Conservation (phyloP, 2,329 filamentous ascomycete genomes). For the Fusarium luffae region DNA sequence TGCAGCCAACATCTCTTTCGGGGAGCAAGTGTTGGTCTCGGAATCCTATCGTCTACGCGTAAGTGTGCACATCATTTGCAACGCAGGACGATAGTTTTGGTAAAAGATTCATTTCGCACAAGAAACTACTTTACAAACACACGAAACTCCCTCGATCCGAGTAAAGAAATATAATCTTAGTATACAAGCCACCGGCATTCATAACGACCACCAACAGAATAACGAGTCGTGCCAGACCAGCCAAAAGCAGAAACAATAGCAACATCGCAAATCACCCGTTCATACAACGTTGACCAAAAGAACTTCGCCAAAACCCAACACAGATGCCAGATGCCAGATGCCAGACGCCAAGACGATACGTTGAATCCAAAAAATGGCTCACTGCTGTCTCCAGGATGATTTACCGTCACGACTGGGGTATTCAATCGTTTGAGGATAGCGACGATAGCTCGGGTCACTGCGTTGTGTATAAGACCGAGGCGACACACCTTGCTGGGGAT, state of each 20-base stretch:
- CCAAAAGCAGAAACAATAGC: neutral
- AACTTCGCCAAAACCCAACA: neutral
- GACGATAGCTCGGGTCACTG: neutral
- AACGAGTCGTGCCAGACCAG: neutral
- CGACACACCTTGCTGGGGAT: neutral
- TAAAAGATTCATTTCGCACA: neutral
- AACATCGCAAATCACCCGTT: neutral
- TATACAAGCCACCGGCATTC: neutral
- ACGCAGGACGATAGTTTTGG: neutral
- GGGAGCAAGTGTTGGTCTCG: neutral
- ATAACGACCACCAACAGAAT: neutral
- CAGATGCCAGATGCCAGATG: too few relatives aligned
- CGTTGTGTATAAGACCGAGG: neutral
- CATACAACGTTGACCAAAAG: neutral
- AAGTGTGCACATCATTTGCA: neutral
- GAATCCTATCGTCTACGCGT: neutral
- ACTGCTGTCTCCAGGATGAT: neutral
- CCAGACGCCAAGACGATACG: neutral
- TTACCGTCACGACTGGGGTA: neutral
- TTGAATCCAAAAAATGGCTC: neutral
- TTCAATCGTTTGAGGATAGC: neutral
- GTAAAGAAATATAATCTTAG: neutral
- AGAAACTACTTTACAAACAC: neutral
- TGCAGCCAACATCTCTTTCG: constrained; percentile 17
- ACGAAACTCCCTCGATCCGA: neutral